Conservation (phyloP, 2,329 filamentous ascomycete species). For the Fusarium piperis region DNA sequence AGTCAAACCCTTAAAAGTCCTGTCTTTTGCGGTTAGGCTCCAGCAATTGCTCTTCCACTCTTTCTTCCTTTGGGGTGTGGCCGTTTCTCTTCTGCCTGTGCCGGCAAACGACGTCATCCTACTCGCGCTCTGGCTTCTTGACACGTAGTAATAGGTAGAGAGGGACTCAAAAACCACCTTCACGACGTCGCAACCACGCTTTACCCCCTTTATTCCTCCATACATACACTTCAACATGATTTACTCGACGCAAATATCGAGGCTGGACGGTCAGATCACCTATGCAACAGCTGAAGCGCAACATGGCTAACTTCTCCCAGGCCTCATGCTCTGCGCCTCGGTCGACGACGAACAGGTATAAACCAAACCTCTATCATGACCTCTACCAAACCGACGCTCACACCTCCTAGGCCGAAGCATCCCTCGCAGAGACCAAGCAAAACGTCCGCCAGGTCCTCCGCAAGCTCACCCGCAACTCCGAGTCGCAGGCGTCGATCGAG, state of each 20-base stretch:
- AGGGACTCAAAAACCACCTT: constrained; percentile 17
- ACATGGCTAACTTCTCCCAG: constrained; percentile 56
- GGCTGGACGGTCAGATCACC: constrained; percentile 78
- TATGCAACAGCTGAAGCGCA: not conserved
- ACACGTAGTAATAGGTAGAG: constrained; percentile 37
- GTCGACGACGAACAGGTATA: constrained; percentile 87
- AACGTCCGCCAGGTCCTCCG: constrained; percentile 92
- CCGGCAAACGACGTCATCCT: constrained; percentile 26
- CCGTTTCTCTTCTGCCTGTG: constrained; percentile 3
- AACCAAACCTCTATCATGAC: not conserved
- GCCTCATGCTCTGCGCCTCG: constrained; percentile 93
- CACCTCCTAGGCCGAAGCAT: constrained; percentile 65
- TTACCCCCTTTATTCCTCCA: not conserved
- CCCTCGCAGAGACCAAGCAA: constrained; percentile 86
- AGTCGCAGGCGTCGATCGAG: constrained; percentile 92
- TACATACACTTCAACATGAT: constrained; percentile 68
- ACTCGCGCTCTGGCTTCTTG: constrained; percentile 33
- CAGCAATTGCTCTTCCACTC: not conserved
- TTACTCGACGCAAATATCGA: constrained; percentile 90
- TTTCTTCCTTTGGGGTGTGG: not conserved
- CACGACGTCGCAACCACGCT: constrained; percentile 4
- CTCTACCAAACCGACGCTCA: not conserved
- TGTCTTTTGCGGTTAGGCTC: not conserved
- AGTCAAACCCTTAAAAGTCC: not conserved
- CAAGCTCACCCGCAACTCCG: constrained; percentile 86